Evolutionary conservation across 2,329 filamentous ascomycete genomes (phyloP).

Genomic region (Ceratocystis colombiana): DNA sequence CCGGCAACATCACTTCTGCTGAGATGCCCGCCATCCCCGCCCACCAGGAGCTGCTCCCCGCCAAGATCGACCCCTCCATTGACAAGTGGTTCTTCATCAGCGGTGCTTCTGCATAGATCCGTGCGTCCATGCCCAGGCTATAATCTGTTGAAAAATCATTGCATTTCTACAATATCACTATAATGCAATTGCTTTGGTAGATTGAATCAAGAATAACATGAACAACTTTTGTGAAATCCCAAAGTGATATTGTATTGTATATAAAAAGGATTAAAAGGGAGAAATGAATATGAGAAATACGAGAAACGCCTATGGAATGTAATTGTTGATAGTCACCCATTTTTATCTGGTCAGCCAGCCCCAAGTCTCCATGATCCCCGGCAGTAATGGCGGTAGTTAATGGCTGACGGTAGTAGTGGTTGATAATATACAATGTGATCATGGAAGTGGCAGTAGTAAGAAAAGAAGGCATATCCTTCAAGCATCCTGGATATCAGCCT

Average conservation of each 20-base stretch:
- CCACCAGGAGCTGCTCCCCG: slow-evolving; percentile 69
- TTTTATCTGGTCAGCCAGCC: neutral
- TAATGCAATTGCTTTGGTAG: slow-evolving; percentile 27
- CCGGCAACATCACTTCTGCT: slow-evolving; percentile 57
- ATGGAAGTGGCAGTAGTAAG: neutral
- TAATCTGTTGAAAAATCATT: slow-evolving; percentile 29
- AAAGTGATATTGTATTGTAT: neutral
- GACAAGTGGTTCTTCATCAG: slow-evolving; percentile 99
- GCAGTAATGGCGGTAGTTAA: neutral
- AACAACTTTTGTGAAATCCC: neutral
- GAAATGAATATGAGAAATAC: too few relatives aligned
- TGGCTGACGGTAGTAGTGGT: neutral
- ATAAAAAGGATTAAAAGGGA: neutral
- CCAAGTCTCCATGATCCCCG: neutral
- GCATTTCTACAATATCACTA: slow-evolving; percentile 22
- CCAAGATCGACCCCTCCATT: slow-evolving; percentile 88
- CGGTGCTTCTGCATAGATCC: slow-evolving; percentile 68
- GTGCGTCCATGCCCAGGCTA: slow-evolving; percentile 15
- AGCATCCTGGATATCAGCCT: slow-evolving; percentile 60
- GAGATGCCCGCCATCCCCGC: slow-evolving; percentile 67
- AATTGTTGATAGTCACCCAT: neutral
- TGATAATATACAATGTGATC: slow-evolving; percentile 18
- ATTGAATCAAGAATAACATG: slow-evolving; percentile 1
- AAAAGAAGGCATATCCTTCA: slow-evolving; percentile 23
- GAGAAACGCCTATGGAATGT: slow-evolving; percentile 7